Percentiles rank a stretch among this genome's conserved stretches.
Conservation (phyloP, 2,329 filamentous ascomycete species). For the Boeremia exigua region DNA sequence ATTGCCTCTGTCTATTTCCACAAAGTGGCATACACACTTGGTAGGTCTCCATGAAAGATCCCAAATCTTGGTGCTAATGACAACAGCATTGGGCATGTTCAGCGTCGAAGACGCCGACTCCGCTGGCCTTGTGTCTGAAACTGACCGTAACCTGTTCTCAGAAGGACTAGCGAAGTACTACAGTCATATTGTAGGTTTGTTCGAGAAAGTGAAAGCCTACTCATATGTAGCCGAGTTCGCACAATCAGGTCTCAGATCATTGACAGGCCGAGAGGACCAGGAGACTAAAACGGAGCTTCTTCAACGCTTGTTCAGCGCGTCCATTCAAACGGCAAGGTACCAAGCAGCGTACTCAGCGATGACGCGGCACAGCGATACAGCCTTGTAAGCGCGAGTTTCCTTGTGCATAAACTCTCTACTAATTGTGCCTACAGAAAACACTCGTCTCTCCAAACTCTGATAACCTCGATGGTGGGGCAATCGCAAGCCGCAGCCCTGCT, state of each 20-base stretch:
- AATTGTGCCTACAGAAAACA: conserved; percentile 57
- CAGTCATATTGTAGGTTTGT: conserved; percentile 81
- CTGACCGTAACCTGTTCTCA: conserved; percentile 72
- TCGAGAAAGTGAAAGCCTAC: conserved; percentile 77
- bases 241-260: conserved; percentile 65
- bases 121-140: conserved; percentile 70
- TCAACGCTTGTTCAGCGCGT: conserved; percentile 81
- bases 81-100: conserved; percentile 42
- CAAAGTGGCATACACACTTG: conserved; percentile 81
- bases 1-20: conserved; percentile 78
- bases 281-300: conserved; percentile 63
- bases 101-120: conserved; percentile 51
- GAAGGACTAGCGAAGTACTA: conserved; percentile 84
- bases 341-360: conserved; percentile 83
- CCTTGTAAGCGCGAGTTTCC: conserved; percentile 56
- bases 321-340: conserved; percentile 79
- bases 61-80: conserved; percentile 22
- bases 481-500: conserved; percentile 60
- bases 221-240: conserved; percentile 87
- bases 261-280: conserved; percentile 36
- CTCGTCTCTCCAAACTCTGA: conserved; percentile 72
- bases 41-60: conserved; percentile 57
- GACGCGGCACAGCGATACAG: conserved; percentile 71
- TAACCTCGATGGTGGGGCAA: conserved; percentile 49
- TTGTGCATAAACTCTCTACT: conserved; percentile 8